These are phyloP conservation scores for Xanthoparmelia taractica DNA, from an alignment of 495 filamentous ascomycete species.

Conservation along the genomic window DNA sequence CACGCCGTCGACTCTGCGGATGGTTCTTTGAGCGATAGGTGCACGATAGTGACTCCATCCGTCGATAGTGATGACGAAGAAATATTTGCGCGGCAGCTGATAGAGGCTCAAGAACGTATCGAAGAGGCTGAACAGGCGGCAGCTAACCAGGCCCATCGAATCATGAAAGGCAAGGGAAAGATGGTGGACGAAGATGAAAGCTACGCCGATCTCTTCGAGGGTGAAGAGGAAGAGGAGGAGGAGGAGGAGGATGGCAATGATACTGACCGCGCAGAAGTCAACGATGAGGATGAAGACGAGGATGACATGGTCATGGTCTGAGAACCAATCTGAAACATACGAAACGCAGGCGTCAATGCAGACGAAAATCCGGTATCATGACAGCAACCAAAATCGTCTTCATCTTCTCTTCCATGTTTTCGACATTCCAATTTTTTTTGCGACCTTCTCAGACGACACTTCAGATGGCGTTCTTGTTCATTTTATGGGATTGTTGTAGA, in stretches of 20 bases:
- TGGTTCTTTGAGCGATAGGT: conserved; percentile 13
- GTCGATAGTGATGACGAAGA: conserved; percentile 22
- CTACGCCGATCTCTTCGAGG: conserved; percentile 22
- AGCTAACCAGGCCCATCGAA: conserved; percentile 5
- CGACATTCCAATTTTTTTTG: not conserved
- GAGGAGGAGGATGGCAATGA: conserved; percentile 19
- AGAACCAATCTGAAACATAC: not conserved
- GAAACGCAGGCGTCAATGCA: not conserved
- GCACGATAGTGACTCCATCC: conserved; percentile 15
- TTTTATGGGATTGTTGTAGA: not conserved
- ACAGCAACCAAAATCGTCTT: not conserved
- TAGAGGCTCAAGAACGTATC: conserved; percentile 14
- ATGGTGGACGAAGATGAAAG: conserved; percentile 22
- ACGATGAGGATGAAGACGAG: conserved; percentile 22
- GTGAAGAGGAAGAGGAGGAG: conserved; percentile 20
- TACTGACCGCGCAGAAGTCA: conserved; percentile 17
- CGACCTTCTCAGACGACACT: not conserved
- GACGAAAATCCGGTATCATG: not conserved
- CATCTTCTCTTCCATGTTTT: not conserved
- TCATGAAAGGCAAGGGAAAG: conserved; percentile 9
- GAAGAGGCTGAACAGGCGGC: conserved; percentile 12
- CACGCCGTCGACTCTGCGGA: conserved; percentile 21
- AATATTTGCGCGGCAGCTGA: conserved; percentile 8
- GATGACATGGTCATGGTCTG: conserved; percentile 17
- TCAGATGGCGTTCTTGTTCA: not conserved